phyloP scores from a whole-genome alignment of 805 yeast species.

The Ogataea sp. region DNA sequence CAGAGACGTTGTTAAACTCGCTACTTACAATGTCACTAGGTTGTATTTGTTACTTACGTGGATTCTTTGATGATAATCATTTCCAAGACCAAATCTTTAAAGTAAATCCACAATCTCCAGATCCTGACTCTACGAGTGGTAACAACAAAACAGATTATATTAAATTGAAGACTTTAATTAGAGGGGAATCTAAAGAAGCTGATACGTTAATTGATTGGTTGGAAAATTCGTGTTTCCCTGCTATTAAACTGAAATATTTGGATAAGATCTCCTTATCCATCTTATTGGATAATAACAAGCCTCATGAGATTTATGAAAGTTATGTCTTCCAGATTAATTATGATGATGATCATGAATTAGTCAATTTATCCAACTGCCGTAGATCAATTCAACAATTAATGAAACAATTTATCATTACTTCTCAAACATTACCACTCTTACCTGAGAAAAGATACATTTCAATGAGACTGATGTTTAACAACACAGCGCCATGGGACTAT shows the following conservation, averaged over 20 bases:
- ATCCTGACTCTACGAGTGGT: too few relatives aligned
- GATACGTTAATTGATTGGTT: conserved; percentile 48
- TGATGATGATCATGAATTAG: conserved; percentile 12
- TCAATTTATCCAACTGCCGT: conserved; percentile 24
- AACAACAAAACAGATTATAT: conserved; percentile 20
- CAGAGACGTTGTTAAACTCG: conserved; percentile 39
- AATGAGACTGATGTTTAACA: conserved; percentile 42
- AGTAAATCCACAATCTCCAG: conserved; percentile 29
- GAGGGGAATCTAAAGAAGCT: conserved; percentile 37
- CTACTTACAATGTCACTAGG: conserved; percentile 47
- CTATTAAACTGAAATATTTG: conserved; percentile 33
- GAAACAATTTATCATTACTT: conserved; percentile 41
- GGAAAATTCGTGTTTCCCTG: conserved; percentile 39
- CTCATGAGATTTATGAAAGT: conserved; percentile 37
- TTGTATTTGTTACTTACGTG: conserved; percentile 48
- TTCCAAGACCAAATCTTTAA: conserved; percentile 41
- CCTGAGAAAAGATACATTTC: conserved; percentile 39
- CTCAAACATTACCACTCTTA: conserved; percentile 45
- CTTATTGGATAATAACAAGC: conserved; percentile 32
- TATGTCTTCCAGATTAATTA: conserved; percentile 44
- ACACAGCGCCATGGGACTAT: conserved; percentile 35
- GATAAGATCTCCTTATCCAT: conserved; percentile 39
- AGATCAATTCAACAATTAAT: conserved; percentile 39
- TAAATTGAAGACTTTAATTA: conserved; percentile 38
- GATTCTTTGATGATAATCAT: conserved; percentile 47